Conservation (phyloP, 306 rosid genomes). For the Dryas alaskensis region DNA sequence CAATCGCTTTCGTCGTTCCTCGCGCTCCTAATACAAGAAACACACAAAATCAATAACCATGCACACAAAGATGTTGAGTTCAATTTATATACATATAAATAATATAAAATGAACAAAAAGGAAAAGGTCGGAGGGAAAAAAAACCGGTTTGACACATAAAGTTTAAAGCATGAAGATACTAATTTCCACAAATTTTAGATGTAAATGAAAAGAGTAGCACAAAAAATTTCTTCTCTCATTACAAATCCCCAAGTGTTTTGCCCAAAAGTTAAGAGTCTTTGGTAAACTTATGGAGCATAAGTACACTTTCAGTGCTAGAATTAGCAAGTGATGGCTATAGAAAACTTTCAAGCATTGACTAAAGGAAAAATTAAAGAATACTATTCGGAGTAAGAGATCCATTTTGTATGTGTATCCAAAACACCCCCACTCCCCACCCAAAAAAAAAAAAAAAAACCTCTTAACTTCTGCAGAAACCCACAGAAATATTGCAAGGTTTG, state of each 20-base stretch:
- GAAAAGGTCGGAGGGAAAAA: neutral
- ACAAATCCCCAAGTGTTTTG: neutral
- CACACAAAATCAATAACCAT: conserved; percentile 28
- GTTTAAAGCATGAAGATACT: neutral
- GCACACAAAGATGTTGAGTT: conserved; percentile 1
- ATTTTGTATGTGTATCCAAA: neutral
- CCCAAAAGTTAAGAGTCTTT: neutral
- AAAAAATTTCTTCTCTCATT: neutral
- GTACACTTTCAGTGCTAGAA: neutral
- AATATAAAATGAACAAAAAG: neutral
- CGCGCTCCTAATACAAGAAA: conserved; percentile 75
- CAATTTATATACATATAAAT: neutral
- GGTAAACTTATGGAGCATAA: neutral
- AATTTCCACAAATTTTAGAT: neutral
- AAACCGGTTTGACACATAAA: neutral
- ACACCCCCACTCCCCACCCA: too few species aligned
- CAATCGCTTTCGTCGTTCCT: conserved; percentile 77
- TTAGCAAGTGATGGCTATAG: neutral
- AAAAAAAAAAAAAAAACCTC: too few species aligned
- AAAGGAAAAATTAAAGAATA: neutral
- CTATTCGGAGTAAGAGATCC: neutral
- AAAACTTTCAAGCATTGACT: neutral
- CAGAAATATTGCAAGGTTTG: neutral
- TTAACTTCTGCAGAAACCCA: too few species aligned
- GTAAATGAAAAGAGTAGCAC: neutral